A percentile compares a stretch with the other conserved stretches of the same genome.
These are phyloP conservation scores for Tolypocladium tundrense DNA, from an alignment of 2,329 filamentous ascomycete genomes.

Conservation along the genomic window DNA sequence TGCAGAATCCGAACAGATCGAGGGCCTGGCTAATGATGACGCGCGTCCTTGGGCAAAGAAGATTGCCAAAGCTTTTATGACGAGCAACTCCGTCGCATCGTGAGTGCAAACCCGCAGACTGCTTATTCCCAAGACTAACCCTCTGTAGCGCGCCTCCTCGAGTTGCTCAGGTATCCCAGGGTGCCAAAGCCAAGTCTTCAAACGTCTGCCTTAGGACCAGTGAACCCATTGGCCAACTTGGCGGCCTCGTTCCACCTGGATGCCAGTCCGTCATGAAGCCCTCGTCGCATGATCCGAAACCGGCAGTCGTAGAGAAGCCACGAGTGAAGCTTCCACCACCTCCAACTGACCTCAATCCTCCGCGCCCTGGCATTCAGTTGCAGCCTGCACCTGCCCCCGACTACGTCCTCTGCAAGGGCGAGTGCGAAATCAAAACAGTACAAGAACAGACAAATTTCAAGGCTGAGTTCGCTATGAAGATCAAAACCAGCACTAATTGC, in stretches of 20 bases:
- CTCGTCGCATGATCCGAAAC: background rate
- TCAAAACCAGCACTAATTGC: conserved; percentile 5
- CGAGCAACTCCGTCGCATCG: background rate
- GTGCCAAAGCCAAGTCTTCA: background rate
- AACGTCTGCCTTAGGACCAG: background rate
- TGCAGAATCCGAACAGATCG: conserved; percentile 11
- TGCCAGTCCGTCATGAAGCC: background rate
- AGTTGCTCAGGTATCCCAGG: background rate
- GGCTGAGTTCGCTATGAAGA: conserved; percentile 8
- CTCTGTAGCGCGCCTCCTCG: conserved; percentile 6
- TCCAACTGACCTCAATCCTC: background rate
- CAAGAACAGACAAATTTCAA: conserved; percentile 1
- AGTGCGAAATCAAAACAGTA: conserved; percentile 8
- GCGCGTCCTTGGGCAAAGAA: conserved; percentile 12
- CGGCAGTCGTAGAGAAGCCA: background rate
- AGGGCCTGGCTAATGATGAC: conserved; percentile 10
- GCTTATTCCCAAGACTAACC: background rate
- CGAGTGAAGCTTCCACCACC: background rate
- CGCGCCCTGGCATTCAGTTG: background rate
- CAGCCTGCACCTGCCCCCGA: background rate
- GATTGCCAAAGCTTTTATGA: conserved; percentile 2
- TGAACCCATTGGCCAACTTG: background rate
- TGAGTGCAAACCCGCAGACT: background rate
- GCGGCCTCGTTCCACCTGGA: conserved; percentile 1
- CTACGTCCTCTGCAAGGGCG: conserved; percentile 7